A percentile compares a stretch with the other conserved stretches of the same genome.
Evolutionary conservation across 371 early-diverging fungal species (phyloP).

Genomic region (Apophysomyces elegans): DNA sequence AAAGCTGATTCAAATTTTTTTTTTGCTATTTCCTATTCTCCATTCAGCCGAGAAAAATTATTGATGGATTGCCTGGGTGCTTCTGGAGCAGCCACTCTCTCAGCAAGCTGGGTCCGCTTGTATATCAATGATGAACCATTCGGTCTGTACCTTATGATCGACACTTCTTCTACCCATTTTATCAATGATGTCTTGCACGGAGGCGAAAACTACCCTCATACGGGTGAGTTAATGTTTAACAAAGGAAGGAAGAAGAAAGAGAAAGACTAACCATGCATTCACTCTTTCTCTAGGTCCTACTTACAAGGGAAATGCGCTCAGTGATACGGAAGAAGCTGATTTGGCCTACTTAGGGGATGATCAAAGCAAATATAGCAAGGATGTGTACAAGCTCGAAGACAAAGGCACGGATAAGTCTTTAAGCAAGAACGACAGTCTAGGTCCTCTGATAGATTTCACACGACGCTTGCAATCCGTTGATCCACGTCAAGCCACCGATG

Average conservation of each 20-base stretch:
- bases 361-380: slow-evolving; percentile 24
- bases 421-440: slow-evolving; percentile 18
- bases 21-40: no score
- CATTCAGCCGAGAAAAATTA: slow-evolving; percentile 43
- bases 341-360: slow-evolving; percentile 43
- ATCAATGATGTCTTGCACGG: slow-evolving; percentile 38
- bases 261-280: slow-evolving; percentile 4
- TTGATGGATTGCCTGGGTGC: slow-evolving; percentile 50
- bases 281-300: slow-evolving; percentile 18
- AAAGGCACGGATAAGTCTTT: slow-evolving; percentile 24
- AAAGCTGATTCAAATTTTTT: not conserved
- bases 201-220: slow-evolving; percentile 20
- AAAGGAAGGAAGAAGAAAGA: not conserved
- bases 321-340: slow-evolving; percentile 27
- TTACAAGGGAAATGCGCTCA: slow-evolving; percentile 38
- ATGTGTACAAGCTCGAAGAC: slow-evolving; percentile 39
- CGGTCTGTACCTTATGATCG: slow-evolving; percentile 53
- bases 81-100: slow-evolving; percentile 50
- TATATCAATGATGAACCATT: slow-evolving; percentile 47
- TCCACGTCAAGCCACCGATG: slow-evolving; percentile 29
- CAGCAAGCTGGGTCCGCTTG: slow-evolving; percentile 49
- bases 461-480: slow-evolving; percentile 20
- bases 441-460: slow-evolving; percentile 25
- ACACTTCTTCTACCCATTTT: slow-evolving; percentile 51
- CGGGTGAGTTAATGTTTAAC: slow-evolving; percentile 2